phyloP scores from a whole-genome alignment of 768 basidiomycete genomes.

The Daedaleopsis sinensis region DNA sequence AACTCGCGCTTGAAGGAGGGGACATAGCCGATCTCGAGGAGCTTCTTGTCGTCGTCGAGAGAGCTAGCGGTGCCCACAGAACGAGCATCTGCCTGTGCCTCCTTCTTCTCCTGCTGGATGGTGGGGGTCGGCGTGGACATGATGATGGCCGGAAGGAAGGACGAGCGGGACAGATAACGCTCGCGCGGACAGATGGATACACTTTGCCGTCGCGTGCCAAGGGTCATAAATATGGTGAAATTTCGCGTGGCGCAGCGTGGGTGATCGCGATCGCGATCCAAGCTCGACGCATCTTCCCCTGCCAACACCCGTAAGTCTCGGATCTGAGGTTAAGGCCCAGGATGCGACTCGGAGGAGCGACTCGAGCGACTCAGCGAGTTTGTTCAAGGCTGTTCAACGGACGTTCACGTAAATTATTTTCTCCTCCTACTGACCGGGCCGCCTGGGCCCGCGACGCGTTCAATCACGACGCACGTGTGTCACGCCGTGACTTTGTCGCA shows the following conservation, averaged over 20 bases:
- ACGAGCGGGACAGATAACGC: conserved; percentile 19
- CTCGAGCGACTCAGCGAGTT: too few relatives aligned
- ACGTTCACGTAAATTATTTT: too few relatives aligned
- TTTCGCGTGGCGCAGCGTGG: background rate
- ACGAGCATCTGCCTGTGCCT: conserved; percentile 15
- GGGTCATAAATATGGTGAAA: background rate
- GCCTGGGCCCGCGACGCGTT: conserved; percentile 11
- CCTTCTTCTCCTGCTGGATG: conserved; percentile 14
- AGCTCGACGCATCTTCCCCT: background rate
- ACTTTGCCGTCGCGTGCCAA: conserved; percentile 19
- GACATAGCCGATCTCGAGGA: conserved; percentile 70
- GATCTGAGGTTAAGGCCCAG: too few relatives aligned
- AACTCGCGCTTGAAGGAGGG: conserved; percentile 88
- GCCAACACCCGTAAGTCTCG: background rate
- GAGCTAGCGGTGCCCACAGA: conserved; percentile 32
- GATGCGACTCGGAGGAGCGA: too few relatives aligned
- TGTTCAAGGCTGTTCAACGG: too few relatives aligned
- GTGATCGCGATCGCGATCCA: background rate
- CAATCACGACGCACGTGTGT: conserved; percentile 23
- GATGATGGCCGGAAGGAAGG: conserved; percentile 13
- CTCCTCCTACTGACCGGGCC: background rate
- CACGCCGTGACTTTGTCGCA: background rate
- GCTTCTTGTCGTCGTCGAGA: conserved; percentile 62
- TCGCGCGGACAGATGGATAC: background rate
- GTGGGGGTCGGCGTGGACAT: conserved; percentile 15